Conservation (phyloP, 2,329 filamentous ascomycete genomes). For the Cercospora sojina region DNA sequence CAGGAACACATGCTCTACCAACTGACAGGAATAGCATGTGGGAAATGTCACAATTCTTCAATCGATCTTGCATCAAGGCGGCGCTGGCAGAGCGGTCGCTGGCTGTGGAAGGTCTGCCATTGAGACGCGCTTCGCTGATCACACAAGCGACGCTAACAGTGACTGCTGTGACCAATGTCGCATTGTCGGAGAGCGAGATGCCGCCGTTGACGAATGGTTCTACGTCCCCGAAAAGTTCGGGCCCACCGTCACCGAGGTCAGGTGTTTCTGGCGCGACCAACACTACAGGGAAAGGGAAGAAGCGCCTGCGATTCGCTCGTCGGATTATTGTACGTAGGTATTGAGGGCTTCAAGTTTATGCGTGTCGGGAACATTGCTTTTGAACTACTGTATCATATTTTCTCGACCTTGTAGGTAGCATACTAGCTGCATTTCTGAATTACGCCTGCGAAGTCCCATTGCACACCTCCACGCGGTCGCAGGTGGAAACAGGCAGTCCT, state of each 20-base stretch:
- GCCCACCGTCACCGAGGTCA: constrained; percentile 1
- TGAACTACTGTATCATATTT: no score
- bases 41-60: constrained; percentile 20
- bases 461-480: no score
- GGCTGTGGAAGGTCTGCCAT: not conserved
- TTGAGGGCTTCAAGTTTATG: not conserved
- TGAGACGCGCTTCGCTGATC: constrained; percentile 1
- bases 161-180: constrained; percentile 11
- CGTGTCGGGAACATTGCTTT: no score
- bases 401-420: no score
- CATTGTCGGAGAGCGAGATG: constrained; percentile 1
- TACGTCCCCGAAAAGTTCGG: constrained; percentile 5
- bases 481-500: no score
- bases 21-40: constrained; percentile 20
- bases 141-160: constrained; percentile 9
- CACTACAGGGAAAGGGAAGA: constrained; percentile 1
- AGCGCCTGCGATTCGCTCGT: constrained; percentile 13
- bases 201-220: constrained; percentile 5
- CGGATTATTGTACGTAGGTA: constrained; percentile 15
- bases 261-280: constrained; percentile 2
- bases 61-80: constrained; percentile 14
- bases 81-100: not conserved
- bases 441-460: no score
- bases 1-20: constrained; percentile 21
- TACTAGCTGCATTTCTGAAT: no score